Evolutionary conservation across 23 red algal genomes (phyloP).

Genomic region (Gracilaria domingensis): DNA sequence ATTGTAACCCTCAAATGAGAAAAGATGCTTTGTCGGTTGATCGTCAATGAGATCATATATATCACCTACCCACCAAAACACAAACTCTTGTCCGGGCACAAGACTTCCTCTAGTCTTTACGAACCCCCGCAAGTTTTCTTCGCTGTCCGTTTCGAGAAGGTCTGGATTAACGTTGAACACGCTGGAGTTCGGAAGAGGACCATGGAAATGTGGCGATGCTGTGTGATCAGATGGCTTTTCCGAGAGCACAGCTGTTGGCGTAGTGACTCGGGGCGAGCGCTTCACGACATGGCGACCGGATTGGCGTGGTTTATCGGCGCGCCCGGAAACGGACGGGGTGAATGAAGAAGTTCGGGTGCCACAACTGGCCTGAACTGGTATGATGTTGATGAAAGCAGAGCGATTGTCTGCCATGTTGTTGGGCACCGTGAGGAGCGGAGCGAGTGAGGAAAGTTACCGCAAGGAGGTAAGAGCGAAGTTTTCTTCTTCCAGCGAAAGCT

Average conservation of each 20-base stretch:
- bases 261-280: background rate
- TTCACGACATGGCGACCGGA: background rate
- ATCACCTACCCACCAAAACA: constrained; percentile 91
- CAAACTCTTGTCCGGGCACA: constrained; percentile 78
- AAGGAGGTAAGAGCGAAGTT: background rate
- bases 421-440: background rate
- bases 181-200: background rate
- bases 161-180: constrained; percentile 65
- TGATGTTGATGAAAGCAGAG: background rate
- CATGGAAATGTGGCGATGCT: background rate
- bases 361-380: background rate
- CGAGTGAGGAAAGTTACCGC: too few relatives aligned
- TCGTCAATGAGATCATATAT: constrained; percentile 84
- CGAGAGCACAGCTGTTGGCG: background rate
- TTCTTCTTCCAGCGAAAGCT: background rate
- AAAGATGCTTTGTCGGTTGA: constrained; percentile 62
- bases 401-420: background rate
- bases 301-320: background rate
- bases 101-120: constrained; percentile 93
- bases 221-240: background rate
- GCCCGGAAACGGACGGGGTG: background rate
- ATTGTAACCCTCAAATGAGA: constrained; percentile 94
- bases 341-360: background rate
- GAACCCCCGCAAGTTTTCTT: constrained; percentile 86
- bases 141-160: constrained; percentile 15